Evolutionary conservation across 352 stramenopile genomes (phyloP).

Genomic region (Globisporangium canariense): DNA sequence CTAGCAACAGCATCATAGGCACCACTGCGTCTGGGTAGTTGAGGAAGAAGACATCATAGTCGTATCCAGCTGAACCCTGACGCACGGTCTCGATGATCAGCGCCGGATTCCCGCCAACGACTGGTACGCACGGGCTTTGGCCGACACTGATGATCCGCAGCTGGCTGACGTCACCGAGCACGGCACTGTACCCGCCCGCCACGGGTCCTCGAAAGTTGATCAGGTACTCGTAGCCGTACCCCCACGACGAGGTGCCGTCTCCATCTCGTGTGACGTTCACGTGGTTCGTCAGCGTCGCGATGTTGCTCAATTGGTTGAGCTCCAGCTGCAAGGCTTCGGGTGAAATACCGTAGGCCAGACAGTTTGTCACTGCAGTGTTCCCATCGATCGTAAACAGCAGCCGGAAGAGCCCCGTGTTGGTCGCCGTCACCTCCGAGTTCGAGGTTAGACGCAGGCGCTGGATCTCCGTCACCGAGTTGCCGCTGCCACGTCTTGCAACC

Average conservation of each 20-base stretch:
- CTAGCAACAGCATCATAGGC: constrained; percentile 30
- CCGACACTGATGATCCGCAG: constrained; percentile 56
- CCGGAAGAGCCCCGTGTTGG: constrained; percentile 48
- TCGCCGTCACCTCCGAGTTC: constrained; percentile 52
- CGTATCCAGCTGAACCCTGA: constrained; percentile 49
- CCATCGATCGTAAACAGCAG: constrained; percentile 59
- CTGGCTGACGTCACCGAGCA: constrained; percentile 53
- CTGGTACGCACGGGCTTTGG: constrained; percentile 31
- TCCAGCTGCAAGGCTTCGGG: constrained; percentile 49
- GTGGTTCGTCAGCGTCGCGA: constrained; percentile 36
- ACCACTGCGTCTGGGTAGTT: constrained; percentile 34
- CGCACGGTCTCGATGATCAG: constrained; percentile 70
- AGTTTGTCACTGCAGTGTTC: constrained; percentile 45
- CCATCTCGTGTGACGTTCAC: constrained; percentile 65
- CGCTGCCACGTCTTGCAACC: constrained; percentile 54
- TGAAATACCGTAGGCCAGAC: constrained; percentile 71
- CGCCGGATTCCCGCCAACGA: constrained; percentile 42
- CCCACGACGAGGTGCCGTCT: constrained; percentile 59
- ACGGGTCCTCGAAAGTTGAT: constrained; percentile 63
- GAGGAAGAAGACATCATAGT: constrained; percentile 81
- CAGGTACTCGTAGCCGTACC: constrained; percentile 78
- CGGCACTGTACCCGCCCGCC: constrained; percentile 44
- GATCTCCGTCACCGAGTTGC: constrained; percentile 59
- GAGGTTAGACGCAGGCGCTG: constrained; percentile 70
- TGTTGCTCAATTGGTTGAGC: constrained; percentile 58